A percentile compares a stretch with the other conserved stretches of the same genome.
phyloP scores from a whole-genome alignment of 495 filamentous ascomycete genomes.

The Penicillium paxilli region DNA sequence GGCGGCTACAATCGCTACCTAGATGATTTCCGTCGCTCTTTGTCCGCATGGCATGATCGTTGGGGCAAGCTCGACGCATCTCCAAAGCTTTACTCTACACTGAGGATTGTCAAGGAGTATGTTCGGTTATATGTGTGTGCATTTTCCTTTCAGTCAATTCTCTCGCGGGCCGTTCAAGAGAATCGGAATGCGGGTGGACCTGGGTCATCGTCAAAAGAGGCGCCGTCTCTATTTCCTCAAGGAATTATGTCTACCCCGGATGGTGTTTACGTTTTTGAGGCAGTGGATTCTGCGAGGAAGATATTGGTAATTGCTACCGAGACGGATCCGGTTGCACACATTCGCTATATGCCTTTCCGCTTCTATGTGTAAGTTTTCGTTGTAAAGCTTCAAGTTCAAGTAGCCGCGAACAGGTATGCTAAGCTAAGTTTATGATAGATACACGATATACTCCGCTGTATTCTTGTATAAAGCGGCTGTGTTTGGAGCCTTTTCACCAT shows the following conservation, averaged over 20 bases:
- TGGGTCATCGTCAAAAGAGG: neutral
- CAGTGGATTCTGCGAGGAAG: neutral
- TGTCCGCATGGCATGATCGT: neutral
- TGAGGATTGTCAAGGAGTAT: neutral
- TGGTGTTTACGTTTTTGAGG: neutral
- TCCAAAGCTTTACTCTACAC: neutral
- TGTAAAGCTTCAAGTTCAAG: neutral
- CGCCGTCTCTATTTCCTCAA: neutral
- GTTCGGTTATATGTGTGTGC: neutral
- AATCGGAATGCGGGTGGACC: neutral
- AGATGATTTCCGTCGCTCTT: neutral
- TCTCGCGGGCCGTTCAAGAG: constrained; percentile 1
- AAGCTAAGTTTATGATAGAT: too few species aligned
- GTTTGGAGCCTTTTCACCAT: neutral
- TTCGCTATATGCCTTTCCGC: constrained; percentile 5
- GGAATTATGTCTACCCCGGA: constrained; percentile 4
- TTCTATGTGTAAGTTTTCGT: constrained; percentile 2
- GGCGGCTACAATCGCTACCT: constrained; percentile 6
- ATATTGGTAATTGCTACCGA: neutral
- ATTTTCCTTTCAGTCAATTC: constrained; percentile 4
- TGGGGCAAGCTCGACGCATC: constrained; percentile 1
- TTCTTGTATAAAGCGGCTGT: constrained; percentile 6
- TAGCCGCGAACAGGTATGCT: neutral
- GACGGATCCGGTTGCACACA: neutral
- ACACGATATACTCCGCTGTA: constrained; percentile 3